Evolutionary conservation across 352 stramenopile species (phyloP), one percentile per base, ranked within the genome.

Genomic region (Phytophthora pluvialis): DNA sequence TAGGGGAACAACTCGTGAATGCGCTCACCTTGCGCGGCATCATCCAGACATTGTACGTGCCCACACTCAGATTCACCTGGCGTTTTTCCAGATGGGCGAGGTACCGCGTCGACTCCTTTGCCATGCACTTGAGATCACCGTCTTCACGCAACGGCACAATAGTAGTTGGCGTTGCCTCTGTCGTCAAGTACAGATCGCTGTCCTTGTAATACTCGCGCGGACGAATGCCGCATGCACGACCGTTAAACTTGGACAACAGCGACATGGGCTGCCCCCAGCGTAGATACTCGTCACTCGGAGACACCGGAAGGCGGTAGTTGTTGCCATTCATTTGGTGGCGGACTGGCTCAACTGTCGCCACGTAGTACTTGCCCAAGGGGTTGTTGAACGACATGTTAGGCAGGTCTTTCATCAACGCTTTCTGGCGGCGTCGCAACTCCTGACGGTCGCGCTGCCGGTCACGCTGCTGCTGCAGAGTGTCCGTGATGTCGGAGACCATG

Each of bases 1-100:
- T 83, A 2, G 83, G 81, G 0, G 79, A 91, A 29, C 85, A 74
- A 45, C 62, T 83, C 39, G 81, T 89, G 58, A 93, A 93, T 35
- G 74, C 78, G 38, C 77, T 90, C 36, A 93, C 77, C 50, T 90
- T 91, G 43, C 81, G 82, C 7, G 84, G 85, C 78, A 93, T 78
- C 85, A 93, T 93, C 85, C 85, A 93, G 12, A 93, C 81, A 54
- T 91, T 93, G 73, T 91, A 93, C 11, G 82, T 93, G 26, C 82
- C 85, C 6, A 93, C 70, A 26, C 66, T 81, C 6, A 93, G 32
- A 25, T 57, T 61, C 28, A 93, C 80, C 16, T 81, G 80, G 15
- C 78, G 78, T 29, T 74, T 76, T 39, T 91, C 81, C 13, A 90
- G 48, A 36, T 89, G 78, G 9, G 83, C 81, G 26, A 93, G 63